A percentile compares a stretch with the other conserved stretches of the same genome.
Conservation (phyloP, 225 moss, liverwort and hornwort genomes). For the Rhytidiadelphus loreus region DNA sequence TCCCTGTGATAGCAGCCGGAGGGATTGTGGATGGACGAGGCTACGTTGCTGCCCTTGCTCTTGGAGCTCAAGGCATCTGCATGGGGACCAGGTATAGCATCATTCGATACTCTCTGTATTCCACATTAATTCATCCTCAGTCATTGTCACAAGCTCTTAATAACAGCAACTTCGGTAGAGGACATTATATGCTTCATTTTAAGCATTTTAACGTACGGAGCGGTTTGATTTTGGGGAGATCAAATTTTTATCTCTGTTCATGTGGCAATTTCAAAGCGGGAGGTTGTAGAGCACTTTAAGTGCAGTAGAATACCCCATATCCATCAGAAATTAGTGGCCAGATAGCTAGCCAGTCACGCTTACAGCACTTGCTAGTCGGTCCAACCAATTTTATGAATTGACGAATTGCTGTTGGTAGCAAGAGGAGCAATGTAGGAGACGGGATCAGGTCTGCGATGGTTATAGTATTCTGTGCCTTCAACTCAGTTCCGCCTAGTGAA, state of each 20-base stretch:
- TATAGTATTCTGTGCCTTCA: no score
- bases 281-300: neutral
- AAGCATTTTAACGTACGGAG: neutral
- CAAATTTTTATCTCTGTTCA: neutral
- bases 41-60: constrained; percentile 88
- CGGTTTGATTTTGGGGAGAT: neutral
- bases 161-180: neutral
- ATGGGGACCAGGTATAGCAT: constrained; percentile 50
- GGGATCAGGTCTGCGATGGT: neutral
- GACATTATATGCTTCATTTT: neutral
- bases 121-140: neutral
- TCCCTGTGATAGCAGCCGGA: constrained; percentile 79
- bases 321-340: neutral
- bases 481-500: no score
- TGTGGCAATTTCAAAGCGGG: neutral
- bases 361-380: neutral
- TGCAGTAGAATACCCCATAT: neutral
- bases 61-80: constrained; percentile 74
- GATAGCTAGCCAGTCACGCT: neutral
- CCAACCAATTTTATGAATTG: neutral
- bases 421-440: neutral
- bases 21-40: constrained; percentile 84
- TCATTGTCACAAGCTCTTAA: neutral
- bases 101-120: neutral
- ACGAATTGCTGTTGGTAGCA: neutral